These are phyloP conservation scores for Monosporascus ibericus DNA, from an alignment of 2,329 filamentous ascomycete species.

Conservation along the genomic window DNA sequence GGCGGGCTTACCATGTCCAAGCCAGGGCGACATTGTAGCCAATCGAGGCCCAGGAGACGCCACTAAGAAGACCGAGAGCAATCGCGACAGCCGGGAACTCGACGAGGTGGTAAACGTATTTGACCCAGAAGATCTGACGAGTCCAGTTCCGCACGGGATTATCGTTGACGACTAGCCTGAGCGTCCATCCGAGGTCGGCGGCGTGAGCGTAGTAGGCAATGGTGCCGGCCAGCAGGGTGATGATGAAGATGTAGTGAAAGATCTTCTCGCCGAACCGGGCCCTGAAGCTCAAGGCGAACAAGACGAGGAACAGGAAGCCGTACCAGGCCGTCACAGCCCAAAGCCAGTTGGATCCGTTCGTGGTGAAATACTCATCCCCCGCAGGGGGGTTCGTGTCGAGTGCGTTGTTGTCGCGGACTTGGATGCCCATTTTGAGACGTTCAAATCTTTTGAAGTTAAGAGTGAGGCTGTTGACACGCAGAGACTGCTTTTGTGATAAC, in stretches of 20 bases:
- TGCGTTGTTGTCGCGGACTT: constrained; percentile 36
- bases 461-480: too few relatives aligned
- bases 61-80: constrained; percentile 43
- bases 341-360: constrained; percentile 48
- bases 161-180: constrained; percentile 31
- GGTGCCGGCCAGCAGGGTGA: constrained; percentile 42
- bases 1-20: constrained; percentile 37
- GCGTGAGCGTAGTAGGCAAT: constrained; percentile 48
- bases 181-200: constrained; percentile 41
- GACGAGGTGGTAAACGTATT: constrained; percentile 48
- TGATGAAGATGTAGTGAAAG: constrained; percentile 50
- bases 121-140: constrained; percentile 49
- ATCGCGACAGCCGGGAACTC: constrained; percentile 40
- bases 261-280: constrained; percentile 43
- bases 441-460: background rate
- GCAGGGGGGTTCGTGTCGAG: constrained; percentile 39
- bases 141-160: constrained; percentile 21
- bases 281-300: constrained; percentile 34
- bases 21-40: constrained; percentile 41
- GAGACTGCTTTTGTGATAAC: too few relatives aligned
- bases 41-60: constrained; percentile 51
- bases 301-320: constrained; percentile 36
- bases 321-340: constrained; percentile 48
- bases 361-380: constrained; percentile 33
- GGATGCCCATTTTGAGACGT: constrained; percentile 11